Evolutionary conservation across 192 early-diverging fungal species (phyloP).

Genomic region (Glomus cerebriforme): DNA sequence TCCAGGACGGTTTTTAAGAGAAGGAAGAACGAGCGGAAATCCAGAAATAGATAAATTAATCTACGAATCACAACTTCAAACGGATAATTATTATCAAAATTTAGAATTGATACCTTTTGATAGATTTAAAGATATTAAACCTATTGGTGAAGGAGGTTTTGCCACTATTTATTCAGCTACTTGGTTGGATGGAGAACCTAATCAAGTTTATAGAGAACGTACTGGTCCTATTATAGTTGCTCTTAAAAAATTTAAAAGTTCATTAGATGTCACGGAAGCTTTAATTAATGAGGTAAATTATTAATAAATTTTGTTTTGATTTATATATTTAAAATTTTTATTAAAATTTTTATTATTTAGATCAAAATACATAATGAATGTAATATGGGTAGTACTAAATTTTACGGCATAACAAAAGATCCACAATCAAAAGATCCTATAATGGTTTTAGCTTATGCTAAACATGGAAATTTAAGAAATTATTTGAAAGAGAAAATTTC

Average conservation of each 20-base stretch:
- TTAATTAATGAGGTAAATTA: neutral
- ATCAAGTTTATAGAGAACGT: neutral
- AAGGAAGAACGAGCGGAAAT: too few species aligned
- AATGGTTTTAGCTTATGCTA: neutral
- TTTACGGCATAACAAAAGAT: conserved; percentile 14
- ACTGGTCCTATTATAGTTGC: neutral
- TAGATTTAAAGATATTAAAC: neutral
- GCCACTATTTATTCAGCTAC: neutral
- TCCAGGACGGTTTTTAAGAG: too few species aligned
- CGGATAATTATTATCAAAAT: neutral
- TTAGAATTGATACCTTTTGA: conserved; percentile 20
- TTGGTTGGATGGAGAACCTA: neutral
- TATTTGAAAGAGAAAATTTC: neutral
- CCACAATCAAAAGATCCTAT: conserved; percentile 4
- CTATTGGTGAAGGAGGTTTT: conserved; percentile 6
- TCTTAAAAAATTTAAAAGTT: conserved; percentile 4
- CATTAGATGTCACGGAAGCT: neutral
- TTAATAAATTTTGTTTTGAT: neutral
- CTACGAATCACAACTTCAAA: neutral
- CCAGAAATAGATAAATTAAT: too few species aligned
- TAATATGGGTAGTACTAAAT: neutral
- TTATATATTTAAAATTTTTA: neutral
- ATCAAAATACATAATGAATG: too few species aligned
- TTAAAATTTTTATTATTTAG: too few species aligned
- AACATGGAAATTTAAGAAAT: neutral